phyloP scores from a whole-genome alignment of 345 rosid species.

The Camelina laxa region DNA sequence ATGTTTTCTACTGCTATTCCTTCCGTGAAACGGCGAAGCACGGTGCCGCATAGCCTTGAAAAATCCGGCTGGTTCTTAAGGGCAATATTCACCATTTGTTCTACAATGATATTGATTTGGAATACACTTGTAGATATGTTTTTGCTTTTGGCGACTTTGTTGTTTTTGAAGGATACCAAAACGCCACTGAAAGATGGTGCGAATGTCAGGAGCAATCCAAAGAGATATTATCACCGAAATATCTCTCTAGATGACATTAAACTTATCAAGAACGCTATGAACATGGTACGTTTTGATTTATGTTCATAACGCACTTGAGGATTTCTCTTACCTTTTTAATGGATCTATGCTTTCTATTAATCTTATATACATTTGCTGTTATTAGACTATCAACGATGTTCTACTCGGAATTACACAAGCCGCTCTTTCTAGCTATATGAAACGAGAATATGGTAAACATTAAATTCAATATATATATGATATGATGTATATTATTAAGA shows the following conservation, averaged over 20 bases:
- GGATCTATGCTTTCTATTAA: constrained; percentile 1
- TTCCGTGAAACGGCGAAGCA: constrained; percentile 30
- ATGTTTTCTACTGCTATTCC: constrained; percentile 57
- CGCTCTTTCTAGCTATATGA: constrained; percentile 59
- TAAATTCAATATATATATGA: too few relatives aligned
- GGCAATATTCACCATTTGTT: constrained; percentile 46
- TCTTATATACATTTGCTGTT: not conserved
- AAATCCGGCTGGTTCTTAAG: constrained; percentile 39
- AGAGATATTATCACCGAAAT: too few relatives aligned
- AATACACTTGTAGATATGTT: constrained; percentile 57
- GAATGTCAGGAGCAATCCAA: not conserved
- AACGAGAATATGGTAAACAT: constrained; percentile 3
- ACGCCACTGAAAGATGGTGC: constrained; percentile 53
- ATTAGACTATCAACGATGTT: constrained; percentile 76
- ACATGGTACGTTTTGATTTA: too few relatives aligned
- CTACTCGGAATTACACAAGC: constrained; percentile 68
- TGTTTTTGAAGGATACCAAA: constrained; percentile 56
- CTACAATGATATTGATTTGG: constrained; percentile 46
- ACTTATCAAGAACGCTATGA: too few relatives aligned
- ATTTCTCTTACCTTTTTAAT: not conserved
- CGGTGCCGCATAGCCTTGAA: not conserved
- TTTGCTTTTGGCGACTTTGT: constrained; percentile 45
- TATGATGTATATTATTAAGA: too few relatives aligned
- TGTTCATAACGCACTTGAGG: too few relatives aligned
- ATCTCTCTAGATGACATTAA: too few relatives aligned